These are phyloP conservation scores for Penicillium sp. DNA, from an alignment of 2,329 filamentous ascomycete species.

Conservation along the genomic window DNA sequence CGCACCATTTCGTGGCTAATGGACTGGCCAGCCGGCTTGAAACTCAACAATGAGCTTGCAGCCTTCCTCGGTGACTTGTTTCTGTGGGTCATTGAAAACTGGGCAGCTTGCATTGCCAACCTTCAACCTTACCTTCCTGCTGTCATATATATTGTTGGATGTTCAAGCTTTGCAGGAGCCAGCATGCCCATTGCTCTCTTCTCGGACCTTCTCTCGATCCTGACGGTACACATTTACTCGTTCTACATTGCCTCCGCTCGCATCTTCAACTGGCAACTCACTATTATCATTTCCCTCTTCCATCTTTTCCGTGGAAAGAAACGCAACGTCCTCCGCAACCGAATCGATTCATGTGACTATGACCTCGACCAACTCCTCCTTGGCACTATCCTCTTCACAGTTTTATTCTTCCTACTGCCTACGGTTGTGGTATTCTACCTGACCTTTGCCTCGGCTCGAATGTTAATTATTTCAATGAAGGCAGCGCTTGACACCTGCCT, in stretches of 20 bases:
- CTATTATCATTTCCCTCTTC: conserved; percentile 93
- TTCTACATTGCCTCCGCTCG: conserved; percentile 95
- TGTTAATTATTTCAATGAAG: conserved; percentile 90
- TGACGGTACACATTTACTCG: conserved; percentile 93
- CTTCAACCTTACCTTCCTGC: conserved; percentile 72
- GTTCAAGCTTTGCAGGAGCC: conserved; percentile 88
- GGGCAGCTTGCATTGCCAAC: conserved; percentile 75
- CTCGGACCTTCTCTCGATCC: conserved; percentile 79
- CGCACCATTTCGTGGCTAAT: conserved; percentile 90
- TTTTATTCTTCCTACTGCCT: conserved; percentile 87
- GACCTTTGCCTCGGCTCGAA: conserved; percentile 86
- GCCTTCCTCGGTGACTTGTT: conserved; percentile 92
- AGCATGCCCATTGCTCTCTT: conserved; percentile 95
- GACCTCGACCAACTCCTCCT: conserved; percentile 93
- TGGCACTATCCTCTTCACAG: conserved; percentile 89
- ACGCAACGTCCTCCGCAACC: conserved; percentile 88
- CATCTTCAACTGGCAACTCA: conserved; percentile 98
- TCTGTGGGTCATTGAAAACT: conserved; percentile 97
- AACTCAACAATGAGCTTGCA: conserved; percentile 87
- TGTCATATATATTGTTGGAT: conserved; percentile 85
- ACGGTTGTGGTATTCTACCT: conserved; percentile 95
- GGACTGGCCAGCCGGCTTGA: conserved; percentile 88
- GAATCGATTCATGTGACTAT: conserved; percentile 98
- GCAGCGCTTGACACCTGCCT: conserved; percentile 82
- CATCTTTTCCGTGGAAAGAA: conserved; percentile 98